Evolutionary conservation across 2,329 filamentous ascomycete species (phyloP).

Genomic region (Cladosporium sp.): DNA sequence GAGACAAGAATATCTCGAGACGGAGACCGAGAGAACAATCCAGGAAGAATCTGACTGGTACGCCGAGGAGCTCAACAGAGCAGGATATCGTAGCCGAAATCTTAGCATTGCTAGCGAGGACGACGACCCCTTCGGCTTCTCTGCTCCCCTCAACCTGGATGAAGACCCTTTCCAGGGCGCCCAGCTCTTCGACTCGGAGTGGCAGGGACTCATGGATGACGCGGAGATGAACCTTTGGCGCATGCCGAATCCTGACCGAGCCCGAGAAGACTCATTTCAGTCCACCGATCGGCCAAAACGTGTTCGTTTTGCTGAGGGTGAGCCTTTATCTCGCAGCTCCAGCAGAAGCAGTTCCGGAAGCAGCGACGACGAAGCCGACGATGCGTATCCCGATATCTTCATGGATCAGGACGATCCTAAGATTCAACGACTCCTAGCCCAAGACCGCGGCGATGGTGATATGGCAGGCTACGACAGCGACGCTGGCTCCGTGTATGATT

Average conservation of each 20-base stretch:
- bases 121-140: constrained; percentile 16
- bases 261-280: constrained; percentile 21
- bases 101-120: constrained; percentile 16
- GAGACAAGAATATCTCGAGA: constrained; percentile 26
- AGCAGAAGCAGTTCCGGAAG: constrained; percentile 23
- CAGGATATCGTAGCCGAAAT: constrained; percentile 7
- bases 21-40: constrained; percentile 15
- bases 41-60: constrained; percentile 10
- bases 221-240: constrained; percentile 29
- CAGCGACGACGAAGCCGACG: constrained; percentile 28
- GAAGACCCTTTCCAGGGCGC: constrained; percentile 29
- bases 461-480: constrained; percentile 26
- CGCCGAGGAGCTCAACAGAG: constrained; percentile 8
- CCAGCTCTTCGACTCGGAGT: constrained; percentile 18
- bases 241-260: constrained; percentile 16
- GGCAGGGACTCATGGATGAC: constrained; percentile 25
- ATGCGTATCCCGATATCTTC: constrained; percentile 34
- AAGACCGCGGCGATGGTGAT: constrained; percentile 19
- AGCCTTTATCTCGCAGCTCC: constrained; percentile 23
- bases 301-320: constrained; percentile 33
- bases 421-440: constrained; percentile 16
- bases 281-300: constrained; percentile 27
- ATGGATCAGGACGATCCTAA: constrained; percentile 23
- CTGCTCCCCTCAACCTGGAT: constrained; percentile 19
- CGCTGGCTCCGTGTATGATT: constrained; percentile 32